These are phyloP conservation scores for Solanum tarijense DNA, from an alignment of 257 asterid species.

Conservation along the genomic window DNA sequence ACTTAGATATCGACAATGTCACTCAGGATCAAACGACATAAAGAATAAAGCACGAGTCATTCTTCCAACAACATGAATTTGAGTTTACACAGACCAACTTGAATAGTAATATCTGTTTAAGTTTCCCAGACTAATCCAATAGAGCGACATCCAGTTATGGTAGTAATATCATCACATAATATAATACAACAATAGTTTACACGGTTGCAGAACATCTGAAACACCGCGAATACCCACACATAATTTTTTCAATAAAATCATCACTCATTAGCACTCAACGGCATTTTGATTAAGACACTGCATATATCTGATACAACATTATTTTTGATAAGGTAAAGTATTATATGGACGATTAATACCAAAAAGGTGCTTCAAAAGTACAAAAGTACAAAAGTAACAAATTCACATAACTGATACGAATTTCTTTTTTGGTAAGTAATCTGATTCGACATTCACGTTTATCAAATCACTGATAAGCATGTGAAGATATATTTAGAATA, in stretches of 20 bases:
- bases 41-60: neutral
- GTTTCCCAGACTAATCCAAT: neutral
- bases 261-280: neutral
- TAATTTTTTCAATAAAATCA: neutral
- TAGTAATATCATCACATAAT: neutral
- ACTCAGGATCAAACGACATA: neutral
- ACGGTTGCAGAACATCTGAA: neutral
- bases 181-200: neutral
- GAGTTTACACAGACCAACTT: neutral
- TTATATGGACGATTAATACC: neutral
- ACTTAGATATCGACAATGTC: neutral
- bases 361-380: neutral
- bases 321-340: neutral
- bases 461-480: neutral
- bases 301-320: neutral
- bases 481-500: neutral
- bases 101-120: neutral
- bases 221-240: neutral
- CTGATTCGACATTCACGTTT: neutral
- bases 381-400: neutral
- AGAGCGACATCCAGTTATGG: neutral
- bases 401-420: neutral
- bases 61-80: neutral
- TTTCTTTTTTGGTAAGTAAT: neutral
- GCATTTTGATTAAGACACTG: neutral